Evolutionary conservation across 441 rosid species (phyloP), one percentile per base, ranked within the genome.

Genomic region (Corymbia calophylla): DNA sequence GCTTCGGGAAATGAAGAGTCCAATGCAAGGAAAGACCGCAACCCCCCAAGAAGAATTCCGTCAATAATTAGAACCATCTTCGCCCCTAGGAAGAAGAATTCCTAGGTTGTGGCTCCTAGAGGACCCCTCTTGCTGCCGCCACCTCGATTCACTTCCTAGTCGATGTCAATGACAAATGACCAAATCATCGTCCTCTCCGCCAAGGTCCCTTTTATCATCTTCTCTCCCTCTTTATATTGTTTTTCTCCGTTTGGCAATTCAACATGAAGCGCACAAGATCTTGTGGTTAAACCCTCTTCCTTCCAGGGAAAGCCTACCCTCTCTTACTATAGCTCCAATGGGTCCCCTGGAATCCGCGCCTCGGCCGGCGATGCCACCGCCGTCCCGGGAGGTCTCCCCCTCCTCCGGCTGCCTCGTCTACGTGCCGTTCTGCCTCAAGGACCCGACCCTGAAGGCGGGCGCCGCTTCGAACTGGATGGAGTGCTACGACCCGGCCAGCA

Each of bases 391-490:
- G 5, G 19, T 87, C 13, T n/a, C 89, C 66, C 85, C 66, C 1
- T 87, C 86, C 2, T 87, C 93, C 19, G 47, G 49, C 1, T 55
- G 90, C 39, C 87, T 86, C 5, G 91, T 95, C 19, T 89, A 91
- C 29, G 93, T 90, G 31, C 92, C 93, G 10, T 93, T 94, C 87
- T 93, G 94, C 88, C 88, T 87, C 23, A 88, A 88, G 86, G 91
- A 93, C 86, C 88, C 87, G 16, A 87, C 90, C 1, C 32, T 86
- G 19, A 87, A 88, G 35, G 51, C 88, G 9, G 53, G 87, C 15
- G 4, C 89, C 49, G 12, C 89, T 51, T 92, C 94, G 27, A 94
- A 92, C 58, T 92, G 94, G 94, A 91, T 95, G 18, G 95, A 93
- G 17, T 77, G 92, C 66, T 95, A 92, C 86, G 73, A 93, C 53